These are phyloP conservation scores for Echites panduratus DNA, from an alignment of 257 asterid species.

Conservation along the genomic window DNA sequence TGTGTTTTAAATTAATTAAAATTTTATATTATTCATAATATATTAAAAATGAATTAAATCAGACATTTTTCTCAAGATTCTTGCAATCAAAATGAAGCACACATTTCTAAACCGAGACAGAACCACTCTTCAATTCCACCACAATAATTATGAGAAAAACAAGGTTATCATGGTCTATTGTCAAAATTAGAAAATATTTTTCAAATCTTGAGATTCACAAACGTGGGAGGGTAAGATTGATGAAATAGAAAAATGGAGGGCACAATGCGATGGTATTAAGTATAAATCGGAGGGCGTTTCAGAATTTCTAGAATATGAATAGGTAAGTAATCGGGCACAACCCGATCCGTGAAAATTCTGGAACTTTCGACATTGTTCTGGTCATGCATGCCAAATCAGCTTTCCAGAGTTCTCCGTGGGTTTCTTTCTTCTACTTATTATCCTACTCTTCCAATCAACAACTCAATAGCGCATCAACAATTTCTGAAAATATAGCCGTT, in stretches of 20 bases:
- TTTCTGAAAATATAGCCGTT: not conserved
- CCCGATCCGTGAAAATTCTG: conserved; percentile 21
- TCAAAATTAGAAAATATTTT: too few species aligned
- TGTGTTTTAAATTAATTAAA: too few species aligned
- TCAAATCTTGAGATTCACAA: too few species aligned
- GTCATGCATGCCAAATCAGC: not conserved
- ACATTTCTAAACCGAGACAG: too few species aligned
- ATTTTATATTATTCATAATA: too few species aligned
- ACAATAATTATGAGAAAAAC: too few species aligned
- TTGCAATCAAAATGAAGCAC: too few species aligned
- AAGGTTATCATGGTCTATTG: too few species aligned
- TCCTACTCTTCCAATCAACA: not conserved
- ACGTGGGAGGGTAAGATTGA: too few species aligned
- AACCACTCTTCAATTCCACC: too few species aligned
- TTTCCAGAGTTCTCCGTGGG: conserved; percentile 40
- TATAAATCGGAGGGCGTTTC: not conserved
- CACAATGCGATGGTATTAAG: not conserved
- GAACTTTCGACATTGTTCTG: conserved; percentile 51
- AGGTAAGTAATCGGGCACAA: not conserved
- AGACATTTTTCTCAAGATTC: too few species aligned
- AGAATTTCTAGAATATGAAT: not conserved
- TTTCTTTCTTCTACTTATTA: not conserved
- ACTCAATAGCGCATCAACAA: not conserved
- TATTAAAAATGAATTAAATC: too few species aligned
- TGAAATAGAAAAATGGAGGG: not conserved